Evolutionary conservation across 2,329 filamentous ascomycete genomes (phyloP).

Genomic region (Pezicula neosporulosa): DNA sequence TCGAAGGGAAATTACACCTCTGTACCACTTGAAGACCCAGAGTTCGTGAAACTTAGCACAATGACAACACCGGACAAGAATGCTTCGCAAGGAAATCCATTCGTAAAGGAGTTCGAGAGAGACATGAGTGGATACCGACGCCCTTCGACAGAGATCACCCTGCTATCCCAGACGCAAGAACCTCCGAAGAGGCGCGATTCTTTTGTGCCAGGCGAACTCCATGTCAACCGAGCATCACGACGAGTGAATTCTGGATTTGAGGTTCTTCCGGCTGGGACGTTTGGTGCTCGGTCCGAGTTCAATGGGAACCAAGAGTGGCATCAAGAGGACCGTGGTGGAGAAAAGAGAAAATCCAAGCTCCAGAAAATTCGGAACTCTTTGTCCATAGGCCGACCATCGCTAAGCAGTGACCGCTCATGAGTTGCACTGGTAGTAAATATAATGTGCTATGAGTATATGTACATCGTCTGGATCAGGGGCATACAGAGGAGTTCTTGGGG

Average conservation of each 20-base stretch:
- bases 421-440: neutral
- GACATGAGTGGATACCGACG: neutral
- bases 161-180: constrained; percentile 1
- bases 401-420: constrained; percentile 10
- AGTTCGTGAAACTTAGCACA: neutral
- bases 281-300: constrained; percentile 20
- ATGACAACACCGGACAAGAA: neutral
- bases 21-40: neutral
- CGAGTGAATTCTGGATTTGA: constrained; percentile 37
- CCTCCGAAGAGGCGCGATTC: constrained; percentile 18
- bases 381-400: constrained; percentile 9
- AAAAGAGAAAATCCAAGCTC: constrained; percentile 33
- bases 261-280: constrained; percentile 35
- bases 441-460: neutral
- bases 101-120: no score
- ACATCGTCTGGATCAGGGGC: neutral
- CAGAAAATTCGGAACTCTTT: constrained; percentile 34
- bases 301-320: constrained; percentile 10
- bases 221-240: constrained; percentile 31
- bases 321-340: constrained; percentile 12
- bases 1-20: constrained; percentile 1
- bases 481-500: neutral
- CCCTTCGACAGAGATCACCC: constrained; percentile 3
- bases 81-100: no score
- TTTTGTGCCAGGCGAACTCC: constrained; percentile 32